Evolutionary conservation across 306 rosid species (phyloP), one percentile per base, ranked within the genome.

Genomic region (Dryas drummondii): DNA sequence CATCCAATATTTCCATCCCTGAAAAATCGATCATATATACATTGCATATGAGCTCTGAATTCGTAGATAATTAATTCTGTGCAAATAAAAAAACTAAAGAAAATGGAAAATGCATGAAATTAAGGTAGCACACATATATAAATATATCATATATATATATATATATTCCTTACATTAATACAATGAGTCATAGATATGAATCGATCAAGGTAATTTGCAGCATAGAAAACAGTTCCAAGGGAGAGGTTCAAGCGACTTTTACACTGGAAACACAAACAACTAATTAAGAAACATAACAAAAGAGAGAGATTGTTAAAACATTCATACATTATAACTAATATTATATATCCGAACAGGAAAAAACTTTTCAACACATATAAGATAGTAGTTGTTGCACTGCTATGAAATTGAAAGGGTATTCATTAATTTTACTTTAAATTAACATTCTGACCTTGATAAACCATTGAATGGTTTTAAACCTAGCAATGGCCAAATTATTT

Each of bases 1-100:
- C 89, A 79, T 85, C 89, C 89, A 88, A 53, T 74, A 50, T 66
- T 76, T 65, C 91, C 89, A 79, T 68, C 60, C 81, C 91, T 83
- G 79, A 44, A 15, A 42, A 67, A 47, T 45, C 15, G 46, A 45
- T 32, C 3, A 3, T 9, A 60, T 60, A 60, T 46, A 17, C 37
- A 4, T 22, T 22, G 22, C 22, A 22, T 22, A 22, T 22, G 22
- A 45, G 7, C 26, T 9, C 19, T 45, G 42, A 5, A 4, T 63
- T 14, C 40, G 17, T 8, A 53, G 44, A 53, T n/a, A 65, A 14
- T 46, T 41, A 65, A 14, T 46, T 41, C 44, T 41, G 5, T 37
- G 5, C 32, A 61, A 2, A 41, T 40, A 59, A 15, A 42, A 15
- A 42, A 7, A n/a, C 4, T 22, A 14, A 66, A 10, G 44, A 42